Percentiles rank a stretch among this genome's conserved stretches.
These are phyloP conservation scores for Neofusicoccum kwambonambiense DNA, from an alignment of 2,329 filamentous ascomycete species.

Conservation along the genomic window DNA sequence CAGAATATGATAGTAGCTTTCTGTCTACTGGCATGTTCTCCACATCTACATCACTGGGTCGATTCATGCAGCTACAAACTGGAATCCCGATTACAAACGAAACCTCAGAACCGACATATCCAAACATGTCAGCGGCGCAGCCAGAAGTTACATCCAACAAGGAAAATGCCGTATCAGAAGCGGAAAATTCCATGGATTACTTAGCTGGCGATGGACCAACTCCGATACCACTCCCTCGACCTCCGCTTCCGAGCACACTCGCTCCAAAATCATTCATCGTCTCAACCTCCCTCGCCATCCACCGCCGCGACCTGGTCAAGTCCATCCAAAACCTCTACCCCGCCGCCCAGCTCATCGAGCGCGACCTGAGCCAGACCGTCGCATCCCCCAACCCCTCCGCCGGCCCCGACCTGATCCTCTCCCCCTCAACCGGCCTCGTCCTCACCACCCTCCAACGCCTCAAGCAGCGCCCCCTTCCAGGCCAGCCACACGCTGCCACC, in stretches of 20 bases:
- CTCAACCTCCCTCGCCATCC: conserved; percentile 47
- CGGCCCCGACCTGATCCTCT: conserved; percentile 73
- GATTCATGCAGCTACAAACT: conserved; percentile 51
- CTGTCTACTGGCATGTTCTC: conserved; percentile 36
- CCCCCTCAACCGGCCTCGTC: conserved; percentile 67
- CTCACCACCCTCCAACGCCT: conserved; percentile 69
- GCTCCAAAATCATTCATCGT: conserved; percentile 49
- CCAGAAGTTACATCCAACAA: not conserved
- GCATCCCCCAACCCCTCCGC: conserved; percentile 22
- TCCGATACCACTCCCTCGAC: conserved; percentile 11
- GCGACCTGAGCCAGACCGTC: conserved; percentile 51
- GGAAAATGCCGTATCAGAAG: not conserved
- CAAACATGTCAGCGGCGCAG: not conserved
- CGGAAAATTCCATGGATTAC: not conserved
- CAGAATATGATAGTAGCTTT: not conserved
- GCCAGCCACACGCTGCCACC: conserved; percentile 41
- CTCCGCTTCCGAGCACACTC: conserved; percentile 22
- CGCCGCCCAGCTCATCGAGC: conserved; percentile 56
- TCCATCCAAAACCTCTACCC: conserved; percentile 52
- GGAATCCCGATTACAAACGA: not conserved
- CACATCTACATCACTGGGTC: conserved; percentile 44
- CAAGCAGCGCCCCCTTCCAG: conserved; percentile 69
- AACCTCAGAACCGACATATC: not conserved
- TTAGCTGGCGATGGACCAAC: not conserved
- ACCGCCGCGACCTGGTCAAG: conserved; percentile 50